These are phyloP conservation scores for Mortierella sp. DNA, from an alignment of 371 early-diverging fungal genomes.

Conservation along the genomic window DNA sequence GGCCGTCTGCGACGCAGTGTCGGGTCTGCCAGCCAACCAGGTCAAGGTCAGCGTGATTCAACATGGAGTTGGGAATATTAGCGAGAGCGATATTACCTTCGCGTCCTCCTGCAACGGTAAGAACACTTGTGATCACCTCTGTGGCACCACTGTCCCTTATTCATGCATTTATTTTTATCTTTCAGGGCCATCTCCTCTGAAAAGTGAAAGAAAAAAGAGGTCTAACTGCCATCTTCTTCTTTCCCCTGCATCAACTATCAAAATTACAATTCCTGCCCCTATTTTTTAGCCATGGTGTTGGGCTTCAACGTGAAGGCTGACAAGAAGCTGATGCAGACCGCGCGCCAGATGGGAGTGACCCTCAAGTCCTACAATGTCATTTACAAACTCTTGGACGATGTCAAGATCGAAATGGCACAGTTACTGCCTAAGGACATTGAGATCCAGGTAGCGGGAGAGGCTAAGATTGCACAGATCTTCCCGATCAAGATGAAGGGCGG, in stretches of 20 bases:
- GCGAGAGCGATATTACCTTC: conserved; percentile 84
- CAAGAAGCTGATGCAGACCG: conserved; percentile 77
- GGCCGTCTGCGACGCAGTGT: conserved; percentile 87
- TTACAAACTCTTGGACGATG: conserved; percentile 91
- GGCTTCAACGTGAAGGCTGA: conserved; percentile 92
- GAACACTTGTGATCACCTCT: conserved; percentile 10
- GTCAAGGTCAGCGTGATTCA: conserved; percentile 81
- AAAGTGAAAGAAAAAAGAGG: neutral
- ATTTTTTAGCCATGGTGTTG: conserved; percentile 72
- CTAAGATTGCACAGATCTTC: conserved; percentile 88
- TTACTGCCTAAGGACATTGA: conserved; percentile 84
- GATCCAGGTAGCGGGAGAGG: conserved; percentile 90
- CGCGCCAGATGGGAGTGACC: conserved; percentile 73
- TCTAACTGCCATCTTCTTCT: neutral
- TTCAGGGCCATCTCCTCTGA: neutral
- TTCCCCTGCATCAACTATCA: neutral
- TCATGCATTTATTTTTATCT: neutral
- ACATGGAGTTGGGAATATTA: conserved; percentile 89
- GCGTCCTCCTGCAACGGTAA: conserved; percentile 73
- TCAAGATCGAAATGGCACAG: conserved; percentile 84
- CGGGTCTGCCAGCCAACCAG: conserved; percentile 84
- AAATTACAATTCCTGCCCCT: neutral
- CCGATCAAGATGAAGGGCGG: conserved; percentile 79
- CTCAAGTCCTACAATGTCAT: conserved; percentile 86
- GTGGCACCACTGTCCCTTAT: neutral